These are phyloP conservation scores for Discostella stelligeroides DNA, from an alignment of 108 stramenopile species.

Conservation along the genomic window DNA sequence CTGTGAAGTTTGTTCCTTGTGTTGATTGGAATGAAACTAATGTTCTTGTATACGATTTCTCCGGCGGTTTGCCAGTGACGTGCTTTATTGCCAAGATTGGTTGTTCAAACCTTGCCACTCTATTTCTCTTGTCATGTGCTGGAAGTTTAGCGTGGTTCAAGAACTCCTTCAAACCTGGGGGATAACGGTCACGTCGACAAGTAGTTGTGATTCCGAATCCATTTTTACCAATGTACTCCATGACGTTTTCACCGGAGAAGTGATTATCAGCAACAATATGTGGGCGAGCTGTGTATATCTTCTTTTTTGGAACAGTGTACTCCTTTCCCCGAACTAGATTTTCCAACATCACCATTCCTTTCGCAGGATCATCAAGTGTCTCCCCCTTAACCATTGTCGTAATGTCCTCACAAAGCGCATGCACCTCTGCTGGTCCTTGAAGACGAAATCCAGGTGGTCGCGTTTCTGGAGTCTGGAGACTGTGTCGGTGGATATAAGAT, in stretches of 20 bases:
- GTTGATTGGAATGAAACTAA: too few relatives aligned
- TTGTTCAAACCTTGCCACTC: conserved; percentile 1
- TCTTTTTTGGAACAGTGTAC: conserved; percentile 7
- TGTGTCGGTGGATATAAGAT: conserved; percentile 12
- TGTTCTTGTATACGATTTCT: too few relatives aligned
- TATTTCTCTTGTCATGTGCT: not conserved
- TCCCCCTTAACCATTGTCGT: not conserved
- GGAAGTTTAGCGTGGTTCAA: not conserved
- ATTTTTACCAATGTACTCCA: conserved; percentile 2
- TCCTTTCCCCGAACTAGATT: not conserved
- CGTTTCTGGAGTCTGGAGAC: not conserved
- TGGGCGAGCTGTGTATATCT: not conserved
- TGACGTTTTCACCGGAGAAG: conserved; percentile 12
- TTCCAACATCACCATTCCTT: not conserved
- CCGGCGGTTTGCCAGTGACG: too few relatives aligned
- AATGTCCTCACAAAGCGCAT: conserved; percentile 1
- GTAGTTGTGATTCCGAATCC: conserved; percentile 17
- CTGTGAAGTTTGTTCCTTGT: too few relatives aligned
- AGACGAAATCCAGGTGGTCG: not conserved
- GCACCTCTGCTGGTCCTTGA: conserved; percentile 13
- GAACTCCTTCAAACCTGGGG: conserved; percentile 15
- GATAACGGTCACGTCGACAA: conserved; percentile 7
- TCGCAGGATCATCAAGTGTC: not conserved
- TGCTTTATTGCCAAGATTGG: conserved; percentile 19
- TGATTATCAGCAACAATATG: conserved; percentile 26